A percentile compares a stretch with the other conserved stretches of the same genome.
These are phyloP conservation scores for Orbilia javanica DNA, from an alignment of 2,329 filamentous ascomycete species.

Conservation along the genomic window DNA sequence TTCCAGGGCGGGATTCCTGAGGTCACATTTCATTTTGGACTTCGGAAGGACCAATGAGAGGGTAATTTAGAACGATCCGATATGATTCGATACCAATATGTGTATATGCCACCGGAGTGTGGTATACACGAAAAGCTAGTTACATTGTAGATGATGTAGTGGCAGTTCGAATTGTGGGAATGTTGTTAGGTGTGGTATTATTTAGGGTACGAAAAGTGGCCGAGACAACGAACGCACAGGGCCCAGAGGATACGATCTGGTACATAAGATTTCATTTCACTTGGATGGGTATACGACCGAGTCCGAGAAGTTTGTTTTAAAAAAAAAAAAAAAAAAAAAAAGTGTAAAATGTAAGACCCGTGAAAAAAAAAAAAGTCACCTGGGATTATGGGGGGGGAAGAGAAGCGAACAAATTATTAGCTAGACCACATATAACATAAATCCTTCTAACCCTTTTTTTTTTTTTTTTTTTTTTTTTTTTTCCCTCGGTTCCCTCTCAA, in stretches of 20 bases:
- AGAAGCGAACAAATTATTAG: too few relatives aligned
- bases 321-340: background rate
- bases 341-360: background rate
- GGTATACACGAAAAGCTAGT: background rate
- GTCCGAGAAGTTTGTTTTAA: background rate
- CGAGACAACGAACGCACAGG: constrained; percentile 54
- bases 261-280: background rate
- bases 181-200: background rate
- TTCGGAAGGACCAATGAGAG: constrained; percentile 1
- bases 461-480: background rate
- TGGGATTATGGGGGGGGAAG: constrained; percentile 7
- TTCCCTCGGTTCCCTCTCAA: background rate
- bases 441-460: constrained; percentile 8
- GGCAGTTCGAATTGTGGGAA: background rate
- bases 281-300: background rate
- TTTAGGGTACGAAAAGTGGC: constrained; percentile 43
- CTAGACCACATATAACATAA: background rate
- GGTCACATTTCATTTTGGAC: constrained; percentile 15
- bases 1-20: constrained; percentile 20
- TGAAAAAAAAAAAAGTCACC: constrained; percentile 11
- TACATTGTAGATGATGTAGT: background rate
- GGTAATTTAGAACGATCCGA: background rate
- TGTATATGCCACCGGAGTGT: background rate
- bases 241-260: background rate
- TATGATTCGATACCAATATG: background rate